phyloP scores from a whole-genome alignment of 768 basidiomycete genomes.

The Amanita thiersii region DNA sequence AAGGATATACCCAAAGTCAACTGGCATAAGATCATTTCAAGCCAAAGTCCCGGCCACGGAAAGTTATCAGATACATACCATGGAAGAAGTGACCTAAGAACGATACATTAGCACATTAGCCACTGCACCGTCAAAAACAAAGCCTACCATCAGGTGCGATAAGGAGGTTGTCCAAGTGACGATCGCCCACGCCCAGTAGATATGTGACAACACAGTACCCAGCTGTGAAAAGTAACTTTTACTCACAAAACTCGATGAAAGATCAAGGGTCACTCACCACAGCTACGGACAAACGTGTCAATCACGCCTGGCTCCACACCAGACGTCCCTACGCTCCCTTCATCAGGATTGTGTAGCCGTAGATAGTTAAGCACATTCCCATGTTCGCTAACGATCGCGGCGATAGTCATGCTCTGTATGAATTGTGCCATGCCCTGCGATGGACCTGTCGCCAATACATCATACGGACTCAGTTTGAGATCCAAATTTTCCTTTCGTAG shows the following conservation, averaged over 20 bases:
- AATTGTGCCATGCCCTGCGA: constrained; percentile 96
- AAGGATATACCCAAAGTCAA: constrained; percentile 97
- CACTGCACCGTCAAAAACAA: not conserved
- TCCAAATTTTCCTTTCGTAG: constrained; percentile 94
- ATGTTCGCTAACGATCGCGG: constrained; percentile 89
- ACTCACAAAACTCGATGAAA: constrained; percentile 2
- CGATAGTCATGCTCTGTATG: constrained; percentile 92
- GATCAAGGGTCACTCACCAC: constrained; percentile 49
- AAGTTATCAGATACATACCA: constrained; percentile 38
- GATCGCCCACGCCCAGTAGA: constrained; percentile 91
- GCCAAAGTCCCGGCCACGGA: not conserved
- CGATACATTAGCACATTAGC: constrained; percentile 2
- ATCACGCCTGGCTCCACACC: constrained; percentile 93
- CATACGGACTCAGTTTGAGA: constrained; percentile 83
- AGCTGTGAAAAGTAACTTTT: constrained; percentile 40
- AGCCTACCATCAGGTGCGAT: constrained; percentile 79
- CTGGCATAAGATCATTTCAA: constrained; percentile 29
- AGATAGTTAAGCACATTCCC: constrained; percentile 85
- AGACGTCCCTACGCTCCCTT: constrained; percentile 89
- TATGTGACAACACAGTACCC: constrained; percentile 98
- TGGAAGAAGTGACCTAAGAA: constrained; percentile 88
- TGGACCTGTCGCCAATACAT: constrained; percentile 87
- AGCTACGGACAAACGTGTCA: constrained; percentile 94
- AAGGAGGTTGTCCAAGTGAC: constrained; percentile 92
- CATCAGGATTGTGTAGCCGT: constrained; percentile 81